Evolutionary conservation across 2,329 filamentous ascomycete genomes (phyloP), one percentile per base, ranked within the genome.

Genomic region (Mollisiaceae sp.): DNA sequence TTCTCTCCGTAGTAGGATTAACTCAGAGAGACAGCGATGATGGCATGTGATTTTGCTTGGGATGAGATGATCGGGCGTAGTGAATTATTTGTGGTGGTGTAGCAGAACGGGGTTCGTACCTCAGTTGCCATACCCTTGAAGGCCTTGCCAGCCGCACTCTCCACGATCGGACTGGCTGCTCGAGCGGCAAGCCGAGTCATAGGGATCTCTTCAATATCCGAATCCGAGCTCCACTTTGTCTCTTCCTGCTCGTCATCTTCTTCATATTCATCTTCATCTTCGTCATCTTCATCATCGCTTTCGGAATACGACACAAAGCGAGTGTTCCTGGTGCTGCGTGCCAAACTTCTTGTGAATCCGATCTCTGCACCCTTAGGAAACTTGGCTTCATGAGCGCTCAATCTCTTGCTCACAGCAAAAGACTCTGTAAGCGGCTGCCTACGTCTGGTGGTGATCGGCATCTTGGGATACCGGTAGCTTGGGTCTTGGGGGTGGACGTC

Each of bases 121-220:
- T 70, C 68, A 39, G 56, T 47, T 56, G 68, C 60, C 20, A 70
- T 41, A n/a, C 45, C 63, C 54, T 66, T 63, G 56, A 70, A 64
- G 24, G 64, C 5, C 20, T 57, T 59, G 1, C 15, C 63, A 62
- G 52, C 60, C 45, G 20, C 22, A 50, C 52, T 47, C 39, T 43
- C 39, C 8, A 35, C 39, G 8, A 43, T 39, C 36, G 1, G 14
- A 43, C 15, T 35, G 14, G 15, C 57, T 47, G 5, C n/a, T 15
- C 8, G n/a, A 41, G 24, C 9, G 11, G 56, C 14, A 6, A 24
- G 14, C 12, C 11, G 4, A 22, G 27, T 12, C 12, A 3, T 22
- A 15, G 24, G 11, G 27, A 54, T 32, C 27, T 32, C 27, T 35
- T 54, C 50, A 32, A 32, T 27, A n/a, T 54, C 50, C 1, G 22